Evolutionary conservation across 306 rosid genomes (phyloP), one percentile per base, ranked within the genome.

Genomic region (Arachis hypogaea): DNA sequence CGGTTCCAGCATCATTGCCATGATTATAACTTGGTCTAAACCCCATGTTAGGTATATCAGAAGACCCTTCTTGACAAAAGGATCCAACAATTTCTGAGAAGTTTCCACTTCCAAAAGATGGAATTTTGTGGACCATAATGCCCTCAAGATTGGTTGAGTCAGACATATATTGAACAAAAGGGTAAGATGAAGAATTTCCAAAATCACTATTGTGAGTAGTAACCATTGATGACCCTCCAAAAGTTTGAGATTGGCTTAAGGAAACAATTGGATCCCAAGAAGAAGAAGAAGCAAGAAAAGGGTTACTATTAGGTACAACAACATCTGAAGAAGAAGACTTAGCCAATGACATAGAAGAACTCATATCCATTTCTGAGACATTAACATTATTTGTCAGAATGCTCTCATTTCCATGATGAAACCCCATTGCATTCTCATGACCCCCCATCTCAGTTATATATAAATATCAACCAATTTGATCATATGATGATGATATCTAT

Each of bases 181-280:
- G 82, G 83, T 87, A 85, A 76, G 87, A 72, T 9, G 93, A 82
- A 63, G 79, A 55, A 73, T 79, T 86, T 71, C 82, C 59, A 82
- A 84, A 82, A 16, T 90, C 97, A 52, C 78, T 55, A 14, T 84
- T 92, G 38, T 33, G 38, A 33, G 38, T 33, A 72, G 97, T 81
- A 82, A 84, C 84, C 85, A 86, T 77, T 41, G 95, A 81, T 68
- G 96, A 87, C 51, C 87, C 85, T 69, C 91, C 96, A 81, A 89
- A 87, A 83, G 82, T 82, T 68, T 88, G 94, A 83, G 80, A 83
- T 51, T 88, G 96, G 71, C 83, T 82, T 82, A 90, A 80, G 7
- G 96, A 85, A 83, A 84, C 87, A 77, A 92, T 84, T 51, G 98
- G 95, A 86, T 95, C 98, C 99, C 99, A 95, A 77, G 85, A 79